Percentiles rank a stretch among this genome's conserved stretches.
These are phyloP conservation scores for Entophlyctis helioformis DNA, from an alignment of 192 early-diverging fungal species.

Conservation along the genomic window DNA sequence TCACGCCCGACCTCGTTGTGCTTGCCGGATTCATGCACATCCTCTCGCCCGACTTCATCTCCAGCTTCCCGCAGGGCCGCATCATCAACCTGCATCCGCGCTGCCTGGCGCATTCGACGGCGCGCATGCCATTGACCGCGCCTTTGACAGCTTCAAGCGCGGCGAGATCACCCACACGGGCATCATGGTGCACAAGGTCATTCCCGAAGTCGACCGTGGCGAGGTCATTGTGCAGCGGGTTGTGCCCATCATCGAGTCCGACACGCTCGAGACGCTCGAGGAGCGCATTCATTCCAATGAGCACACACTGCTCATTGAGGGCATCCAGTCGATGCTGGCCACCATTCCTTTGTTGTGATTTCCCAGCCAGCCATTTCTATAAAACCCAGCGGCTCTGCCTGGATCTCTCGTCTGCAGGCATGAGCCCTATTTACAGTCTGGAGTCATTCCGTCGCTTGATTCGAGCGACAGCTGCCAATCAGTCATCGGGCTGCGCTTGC, in stretches of 20 bases:
- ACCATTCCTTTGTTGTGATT: no score
- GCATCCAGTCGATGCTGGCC: conserved; percentile 25
- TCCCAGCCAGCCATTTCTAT: no score
- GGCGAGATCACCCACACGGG: conserved; percentile 48
- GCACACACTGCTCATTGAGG: conserved; percentile 78
- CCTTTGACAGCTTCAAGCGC: conserved; percentile 72
- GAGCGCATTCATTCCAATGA: conserved; percentile 80
- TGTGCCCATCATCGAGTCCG: conserved; percentile 63
- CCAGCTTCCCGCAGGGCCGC: conserved; percentile 44
- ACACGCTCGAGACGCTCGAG: conserved; percentile 74
- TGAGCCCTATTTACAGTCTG: no score
- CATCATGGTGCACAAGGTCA: conserved; percentile 79
- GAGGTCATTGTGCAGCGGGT: conserved; percentile 67
- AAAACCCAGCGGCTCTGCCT: no score
- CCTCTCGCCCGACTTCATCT: conserved; percentile 73
- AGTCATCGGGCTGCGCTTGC: no score
- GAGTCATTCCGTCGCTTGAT: no score
- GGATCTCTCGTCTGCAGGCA: no score
- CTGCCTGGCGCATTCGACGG: conserved; percentile 94
- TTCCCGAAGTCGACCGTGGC: conserved; percentile 93
- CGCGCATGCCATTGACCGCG: conserved; percentile 90
- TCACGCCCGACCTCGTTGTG: conserved; percentile 69
- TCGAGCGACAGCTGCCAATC: no score
- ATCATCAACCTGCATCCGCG: conserved; percentile 95
- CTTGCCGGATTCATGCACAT: conserved; percentile 99